Evolutionary conservation across 2,329 filamentous ascomycete genomes (phyloP), one percentile per base, ranked within the genome.

Genomic region (Aureobasidium vineae): DNA sequence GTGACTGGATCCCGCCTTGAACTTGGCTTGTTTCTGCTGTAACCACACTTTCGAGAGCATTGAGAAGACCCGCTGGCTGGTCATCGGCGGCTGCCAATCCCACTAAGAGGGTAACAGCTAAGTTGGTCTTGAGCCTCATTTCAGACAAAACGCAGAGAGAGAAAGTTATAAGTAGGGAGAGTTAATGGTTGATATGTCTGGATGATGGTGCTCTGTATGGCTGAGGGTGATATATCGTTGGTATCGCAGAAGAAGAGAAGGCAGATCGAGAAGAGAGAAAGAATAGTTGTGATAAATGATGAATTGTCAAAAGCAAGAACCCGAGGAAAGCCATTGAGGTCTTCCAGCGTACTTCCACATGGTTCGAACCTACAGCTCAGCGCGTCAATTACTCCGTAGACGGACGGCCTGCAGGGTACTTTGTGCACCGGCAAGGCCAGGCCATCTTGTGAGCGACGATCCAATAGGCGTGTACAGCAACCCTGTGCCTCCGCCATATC

Each of bases 311-410:
- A 31, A 63, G 59, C 33, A 40, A 63, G 23, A 52, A 50, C 21
- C 8, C 1, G 31, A 23, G 16, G 33, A 41, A 31, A 31, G 45
- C 45, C 59, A 63, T 50, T 41, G 41, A 36, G 23, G 16, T 15
- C 28, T 13, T 45, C 36, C 11, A 41, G 13, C 13, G n/a, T 13
- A 45, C 57, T 41, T 36, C 45, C 59, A 36, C 49, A 53, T 54
- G 49, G 47, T 45, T 64, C 26, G 23, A 45, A 54, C 38, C 40
- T 64, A 54, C 61, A 43, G 47, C 36, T 21, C 16, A 63, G 49
- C 49, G 45, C 61, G 61, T 54, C 61, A 53, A 54, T 53, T 26
- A 47, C 26, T 36, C 60, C 47, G 47, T 36, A 36, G 49, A 64
- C 16, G 60, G 49, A 63, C 10, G 60, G n/a, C 19, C 33, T 36